Evolutionary conservation across 768 basidiomycete genomes (phyloP), one percentile per base, ranked within the genome.

Genomic region (Phanerodontia chrysosporium): DNA sequence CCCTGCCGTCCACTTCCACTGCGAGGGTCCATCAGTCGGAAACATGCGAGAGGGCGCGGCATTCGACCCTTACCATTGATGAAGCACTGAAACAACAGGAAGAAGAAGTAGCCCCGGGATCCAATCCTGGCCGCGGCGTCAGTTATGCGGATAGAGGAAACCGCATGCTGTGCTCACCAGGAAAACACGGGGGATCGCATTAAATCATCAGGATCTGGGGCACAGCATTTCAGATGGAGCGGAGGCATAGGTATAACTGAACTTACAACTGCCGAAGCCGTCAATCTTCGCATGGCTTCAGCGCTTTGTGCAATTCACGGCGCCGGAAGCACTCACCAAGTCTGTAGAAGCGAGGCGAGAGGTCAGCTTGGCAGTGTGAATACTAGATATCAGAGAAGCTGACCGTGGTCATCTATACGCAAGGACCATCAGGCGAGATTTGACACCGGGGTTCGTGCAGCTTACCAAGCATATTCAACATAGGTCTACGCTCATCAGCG

Each of bases 51-150:
- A 21, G 53, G n/a, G 42, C 58, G 46, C 30, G 30, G 51, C 21
- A 22, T 58, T 52, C 58, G 28, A 14, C 16, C 53, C 81, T 55
- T 65, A 90, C 90, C 83, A 62, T 89, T 87, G 65, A 90, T 84
- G 71, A 95, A 95, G 64, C 90, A 92, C 65, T 99, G 96, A 78
- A 99, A 98, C 1, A 99, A 78, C 22, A 96, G 77, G 75, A 86
- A 99, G 78, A 86, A 95, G 71, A 95, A 95, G 74, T 95, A 97
- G 22, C 87, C 92, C 63, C 90, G 77, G 0, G 84, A 73, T 6
- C 95, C 96, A 56, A 98, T 90, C 8, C 89, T 92, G 53, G 62
- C 68, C 59, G 22, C 39, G 12, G 32, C 13, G 27, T 3, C n/a
- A n/a, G n/a, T n/a, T n/a, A n/a, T n/a, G n/a, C n/a, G n/a, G n/a